Evolutionary conservation across 257 asterid species (phyloP).

Genomic region (Solanum paucissectum): DNA sequence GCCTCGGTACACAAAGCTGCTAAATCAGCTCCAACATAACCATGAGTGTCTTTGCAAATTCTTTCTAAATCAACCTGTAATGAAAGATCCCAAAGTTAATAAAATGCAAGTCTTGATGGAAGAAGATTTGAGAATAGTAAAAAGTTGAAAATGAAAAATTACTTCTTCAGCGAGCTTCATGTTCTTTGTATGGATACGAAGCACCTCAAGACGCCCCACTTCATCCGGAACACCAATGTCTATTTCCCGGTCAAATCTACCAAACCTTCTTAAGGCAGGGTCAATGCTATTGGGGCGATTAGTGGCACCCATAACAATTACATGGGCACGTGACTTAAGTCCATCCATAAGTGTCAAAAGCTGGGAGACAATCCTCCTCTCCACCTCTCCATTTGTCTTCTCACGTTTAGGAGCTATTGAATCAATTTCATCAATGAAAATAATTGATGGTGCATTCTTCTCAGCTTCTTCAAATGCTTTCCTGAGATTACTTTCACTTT

Average conservation of each 20-base stretch:
- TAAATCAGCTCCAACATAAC: slow-evolving; percentile 63
- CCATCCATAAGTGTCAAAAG: slow-evolving; percentile 94
- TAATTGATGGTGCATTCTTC: slow-evolving; percentile 87
- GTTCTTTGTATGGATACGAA: slow-evolving; percentile 85
- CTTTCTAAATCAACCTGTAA: slow-evolving; percentile 62
- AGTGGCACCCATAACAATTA: slow-evolving; percentile 86
- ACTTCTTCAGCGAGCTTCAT: slow-evolving; percentile 93
- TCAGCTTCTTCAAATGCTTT: slow-evolving; percentile 95
- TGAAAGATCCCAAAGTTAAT: not conserved
- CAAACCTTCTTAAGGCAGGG: slow-evolving; percentile 88
- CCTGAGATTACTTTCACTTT: slow-evolving; percentile 87
- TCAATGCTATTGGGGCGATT: slow-evolving; percentile 92
- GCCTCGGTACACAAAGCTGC: slow-evolving; percentile 67
- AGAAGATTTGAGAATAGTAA: not conserved
- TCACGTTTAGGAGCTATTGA: slow-evolving; percentile 92
- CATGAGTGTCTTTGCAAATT: slow-evolving; percentile 50
- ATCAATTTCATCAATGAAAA: slow-evolving; percentile 80
- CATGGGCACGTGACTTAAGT: slow-evolving; percentile 80
- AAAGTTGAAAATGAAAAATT: not conserved
- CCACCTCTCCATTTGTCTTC: slow-evolving; percentile 87
- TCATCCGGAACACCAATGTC: slow-evolving; percentile 96
- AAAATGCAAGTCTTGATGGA: not conserved
- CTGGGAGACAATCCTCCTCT: slow-evolving; percentile 94
- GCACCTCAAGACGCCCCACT: slow-evolving; percentile 92
- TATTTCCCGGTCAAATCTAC: slow-evolving; percentile 86